phyloP scores from a whole-genome alignment of 306 rosid genomes.

The Fragaria ananassa region DNA sequence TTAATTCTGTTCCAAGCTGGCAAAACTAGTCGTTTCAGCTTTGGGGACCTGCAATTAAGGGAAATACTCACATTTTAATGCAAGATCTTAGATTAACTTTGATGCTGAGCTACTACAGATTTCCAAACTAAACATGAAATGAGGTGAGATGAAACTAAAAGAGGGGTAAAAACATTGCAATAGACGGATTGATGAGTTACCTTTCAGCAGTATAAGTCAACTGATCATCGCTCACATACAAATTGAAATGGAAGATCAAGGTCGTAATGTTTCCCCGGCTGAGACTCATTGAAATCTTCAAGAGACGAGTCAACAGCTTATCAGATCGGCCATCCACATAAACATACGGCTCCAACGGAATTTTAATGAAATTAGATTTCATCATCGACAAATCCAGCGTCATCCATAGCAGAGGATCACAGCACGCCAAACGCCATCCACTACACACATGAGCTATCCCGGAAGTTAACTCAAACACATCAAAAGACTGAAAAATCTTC shows the following conservation, averaged over 20 bases:
- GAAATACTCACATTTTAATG: slow-evolving; percentile 9
- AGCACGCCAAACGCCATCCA: slow-evolving; percentile 63
- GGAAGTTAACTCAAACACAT: slow-evolving; percentile 51
- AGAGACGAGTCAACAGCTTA: slow-evolving; percentile 40
- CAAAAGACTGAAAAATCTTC: slow-evolving; percentile 65
- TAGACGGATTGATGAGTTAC: slow-evolving; percentile 34
- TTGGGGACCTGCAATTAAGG: slow-evolving; percentile 49
- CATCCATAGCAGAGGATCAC: slow-evolving; percentile 73
- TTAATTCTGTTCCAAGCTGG: slow-evolving; percentile 88
- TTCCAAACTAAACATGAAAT: background rate
- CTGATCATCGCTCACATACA: slow-evolving; percentile 64
- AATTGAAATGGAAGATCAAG: slow-evolving; percentile 67
- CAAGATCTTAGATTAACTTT: too few relatives aligned
- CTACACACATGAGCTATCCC: slow-evolving; percentile 76
- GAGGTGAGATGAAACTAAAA: background rate
- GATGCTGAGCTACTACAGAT: background rate
- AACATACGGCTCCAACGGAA: slow-evolving; percentile 70
- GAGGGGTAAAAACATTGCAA: background rate
- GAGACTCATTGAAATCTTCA: slow-evolving; percentile 67
- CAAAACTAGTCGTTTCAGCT: slow-evolving; percentile 55
- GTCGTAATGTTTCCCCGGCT: slow-evolving; percentile 50
- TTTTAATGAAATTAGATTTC: slow-evolving; percentile 66
- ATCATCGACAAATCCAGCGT: slow-evolving; percentile 69
- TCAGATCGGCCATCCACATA: slow-evolving; percentile 67
- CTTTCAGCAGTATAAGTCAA: slow-evolving; percentile 81